Evolutionary conservation across 192 early-diverging fungal species (phyloP), one percentile per base, ranked within the genome.

Genomic region (Umbelopsis isabellina): DNA sequence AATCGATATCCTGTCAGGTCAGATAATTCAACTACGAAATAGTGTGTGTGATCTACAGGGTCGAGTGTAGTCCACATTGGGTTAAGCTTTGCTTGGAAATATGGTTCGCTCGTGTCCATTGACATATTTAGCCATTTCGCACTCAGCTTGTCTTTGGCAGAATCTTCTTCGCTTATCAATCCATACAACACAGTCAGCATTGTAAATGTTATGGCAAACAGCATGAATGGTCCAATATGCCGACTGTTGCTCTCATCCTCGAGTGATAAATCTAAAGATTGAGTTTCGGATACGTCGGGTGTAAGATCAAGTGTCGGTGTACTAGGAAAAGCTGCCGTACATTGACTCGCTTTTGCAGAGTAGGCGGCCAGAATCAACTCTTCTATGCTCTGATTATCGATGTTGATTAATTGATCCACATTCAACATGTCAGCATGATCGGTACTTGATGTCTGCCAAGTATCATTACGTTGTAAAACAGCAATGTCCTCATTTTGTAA

Each of bases 1-100:
- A 61, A 13, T 30, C 55, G 55, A 16, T 61, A 30, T 12, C 55
- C 55, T 15, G 25, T 25, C 18, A 35, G 13, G 25, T 61, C 55
- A n/a, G 27, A 61, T 7, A 61, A 30, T 35, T 61, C 55, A 35
- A 61, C 55, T 1, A 61, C 55, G 16, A 61, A 61, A 61, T 61
- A 61, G 13, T 61, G 55, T 1, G 55, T 61, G 30, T 61, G 55
- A 33, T 61, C 55, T 35, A 61, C 55, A 11, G 55, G 55, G 25
- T 61, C 55, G 4, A 61, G 55, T 16, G 55, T 37, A 13, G 27
- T 61, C 55, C 55, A 61, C 55, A 61, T 61, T 22, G 55, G 55
- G 25, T 61, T 61, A 27, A 61, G 55, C 55, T 61, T 61, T 33
- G 55, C 55, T 25, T 61, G 55, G 30, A 61, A 61, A 61, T 61